Conservation (phyloP, 2,329 filamentous ascomycete species). For the Diatrype stigma region DNA sequence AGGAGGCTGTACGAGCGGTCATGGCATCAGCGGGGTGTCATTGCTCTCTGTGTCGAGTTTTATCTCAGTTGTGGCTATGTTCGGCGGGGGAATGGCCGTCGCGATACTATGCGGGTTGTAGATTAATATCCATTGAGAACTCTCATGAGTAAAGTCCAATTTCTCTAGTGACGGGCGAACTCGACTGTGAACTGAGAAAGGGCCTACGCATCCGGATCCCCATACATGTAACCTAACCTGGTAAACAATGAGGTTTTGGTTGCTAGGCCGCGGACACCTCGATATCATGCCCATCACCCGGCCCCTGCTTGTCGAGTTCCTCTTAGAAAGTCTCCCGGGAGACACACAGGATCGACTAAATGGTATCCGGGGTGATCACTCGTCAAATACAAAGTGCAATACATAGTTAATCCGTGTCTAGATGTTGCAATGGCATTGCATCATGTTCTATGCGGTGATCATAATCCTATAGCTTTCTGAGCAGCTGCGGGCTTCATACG, state of each 20-base stretch:
- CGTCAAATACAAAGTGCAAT: no score
- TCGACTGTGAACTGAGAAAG: conserved; percentile 5
- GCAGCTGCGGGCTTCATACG: no score
- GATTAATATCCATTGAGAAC: conserved; percentile 5
- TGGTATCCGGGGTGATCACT: conserved; percentile 3
- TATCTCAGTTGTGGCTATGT: conserved; percentile 55
- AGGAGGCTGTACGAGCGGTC: conserved; percentile 65
- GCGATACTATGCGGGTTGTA: conserved; percentile 7
- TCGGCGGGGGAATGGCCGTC: conserved; percentile 44
- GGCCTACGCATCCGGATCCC: conserved; percentile 9
- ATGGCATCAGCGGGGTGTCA: conserved; percentile 65
- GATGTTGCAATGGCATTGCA: no score
- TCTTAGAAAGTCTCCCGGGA: conserved; percentile 7
- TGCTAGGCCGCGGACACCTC: conserved; percentile 8
- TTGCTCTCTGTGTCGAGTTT: conserved; percentile 59
- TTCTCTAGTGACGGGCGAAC: no score
- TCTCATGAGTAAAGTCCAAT: no score
- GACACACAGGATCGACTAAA: conserved; percentile 7
- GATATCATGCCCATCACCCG: conserved; percentile 9
- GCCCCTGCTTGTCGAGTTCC: conserved; percentile 8
- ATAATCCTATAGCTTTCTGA: no score
- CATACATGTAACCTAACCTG: conserved; percentile 9
- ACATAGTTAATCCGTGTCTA: no score
- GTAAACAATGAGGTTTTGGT: conserved; percentile 7
- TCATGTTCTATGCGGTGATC: no score